Evolutionary conservation across 257 asterid species (phyloP).

Genomic region (Anisodus acutangulus): DNA sequence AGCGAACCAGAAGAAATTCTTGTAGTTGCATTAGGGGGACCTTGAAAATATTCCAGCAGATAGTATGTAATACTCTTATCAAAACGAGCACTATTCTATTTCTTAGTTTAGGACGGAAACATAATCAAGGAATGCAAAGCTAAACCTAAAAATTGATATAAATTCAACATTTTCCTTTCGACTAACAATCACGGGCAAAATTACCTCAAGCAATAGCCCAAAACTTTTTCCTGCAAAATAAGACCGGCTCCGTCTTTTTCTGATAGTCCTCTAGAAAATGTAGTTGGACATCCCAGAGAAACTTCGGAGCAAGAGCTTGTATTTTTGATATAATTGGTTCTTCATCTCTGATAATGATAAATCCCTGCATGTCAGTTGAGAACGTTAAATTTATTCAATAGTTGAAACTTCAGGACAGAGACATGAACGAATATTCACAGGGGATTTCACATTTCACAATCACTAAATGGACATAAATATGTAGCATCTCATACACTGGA

Average conservation of each 20-base stretch:
- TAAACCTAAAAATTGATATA: neutral
- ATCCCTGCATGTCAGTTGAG: constrained; percentile 57
- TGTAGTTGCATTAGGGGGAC: neutral
- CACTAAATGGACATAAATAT: neutral
- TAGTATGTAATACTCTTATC: too few species aligned
- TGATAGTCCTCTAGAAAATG: constrained; percentile 68
- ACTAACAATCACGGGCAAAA: neutral
- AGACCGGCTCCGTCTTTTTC: constrained; percentile 62
- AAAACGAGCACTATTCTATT: neutral
- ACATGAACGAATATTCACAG: neutral
- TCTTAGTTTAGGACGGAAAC: neutral
- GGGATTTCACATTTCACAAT: constrained; percentile 24
- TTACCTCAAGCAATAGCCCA: constrained; percentile 71
- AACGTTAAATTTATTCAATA: neutral
- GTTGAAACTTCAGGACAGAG: neutral
- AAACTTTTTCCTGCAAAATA: constrained; percentile 80
- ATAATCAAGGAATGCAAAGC: neutral
- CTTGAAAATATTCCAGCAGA: neutral
- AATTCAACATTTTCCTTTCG: neutral
- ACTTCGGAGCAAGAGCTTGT: constrained; percentile 65
- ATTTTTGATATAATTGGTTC: constrained; percentile 55
- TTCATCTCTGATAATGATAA: constrained; percentile 76
- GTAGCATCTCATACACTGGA: neutral
- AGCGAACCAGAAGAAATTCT: neutral
- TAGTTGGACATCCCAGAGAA: constrained; percentile 76